These are phyloP conservation scores for Kalanchoe fedtschenkoi DNA, from an alignment of 164 flowering plant species.

Conservation along the genomic window DNA sequence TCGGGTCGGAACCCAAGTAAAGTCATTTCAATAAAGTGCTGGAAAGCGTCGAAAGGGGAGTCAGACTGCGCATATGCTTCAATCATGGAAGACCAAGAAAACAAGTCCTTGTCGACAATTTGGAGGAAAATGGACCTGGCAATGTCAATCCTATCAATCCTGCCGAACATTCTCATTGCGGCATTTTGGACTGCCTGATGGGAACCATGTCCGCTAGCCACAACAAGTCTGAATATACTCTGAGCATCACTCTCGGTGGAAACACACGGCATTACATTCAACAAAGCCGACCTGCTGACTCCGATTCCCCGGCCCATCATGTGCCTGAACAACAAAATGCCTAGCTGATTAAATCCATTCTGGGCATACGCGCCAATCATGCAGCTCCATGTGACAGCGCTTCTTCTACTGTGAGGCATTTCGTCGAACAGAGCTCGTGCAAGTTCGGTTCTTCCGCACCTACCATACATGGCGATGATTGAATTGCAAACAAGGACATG, in stretches of 20 bases:
- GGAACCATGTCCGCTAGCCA: slow-evolving; percentile 12
- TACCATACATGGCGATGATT: slow-evolving; percentile 25
- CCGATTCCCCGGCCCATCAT: slow-evolving; percentile 17
- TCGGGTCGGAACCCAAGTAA: slow-evolving; percentile 12
- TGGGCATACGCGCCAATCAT: slow-evolving; percentile 24
- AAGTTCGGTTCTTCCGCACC: slow-evolving; percentile 12
- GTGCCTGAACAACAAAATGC: slow-evolving; percentile 15
- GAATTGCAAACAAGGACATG: slow-evolving; percentile 23
- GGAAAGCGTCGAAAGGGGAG: neutral
- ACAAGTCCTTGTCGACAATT: neutral
- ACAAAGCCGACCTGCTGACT: slow-evolving; percentile 15
- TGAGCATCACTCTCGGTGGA: slow-evolving; percentile 12
- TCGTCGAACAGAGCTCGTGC: slow-evolving; percentile 21
- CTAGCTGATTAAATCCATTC: slow-evolving; percentile 14
- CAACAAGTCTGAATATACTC: slow-evolving; percentile 13
- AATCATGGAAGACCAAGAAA: neutral
- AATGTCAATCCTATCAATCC: slow-evolving; percentile 13
- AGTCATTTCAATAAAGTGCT: neutral
- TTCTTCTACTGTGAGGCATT: slow-evolving; percentile 16
- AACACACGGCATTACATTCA: slow-evolving; percentile 23
- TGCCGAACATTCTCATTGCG: slow-evolving; percentile 21
- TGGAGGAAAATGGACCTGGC: neutral
- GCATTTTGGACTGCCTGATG: slow-evolving; percentile 21
- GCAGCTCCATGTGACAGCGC: slow-evolving; percentile 26
- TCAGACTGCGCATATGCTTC: slow-evolving; percentile 1